Percentiles rank a stretch among this genome's conserved stretches.
Evolutionary conservation across 129 eudicot genomes (phyloP).

Genomic region (Flaveria robusta): DNA sequence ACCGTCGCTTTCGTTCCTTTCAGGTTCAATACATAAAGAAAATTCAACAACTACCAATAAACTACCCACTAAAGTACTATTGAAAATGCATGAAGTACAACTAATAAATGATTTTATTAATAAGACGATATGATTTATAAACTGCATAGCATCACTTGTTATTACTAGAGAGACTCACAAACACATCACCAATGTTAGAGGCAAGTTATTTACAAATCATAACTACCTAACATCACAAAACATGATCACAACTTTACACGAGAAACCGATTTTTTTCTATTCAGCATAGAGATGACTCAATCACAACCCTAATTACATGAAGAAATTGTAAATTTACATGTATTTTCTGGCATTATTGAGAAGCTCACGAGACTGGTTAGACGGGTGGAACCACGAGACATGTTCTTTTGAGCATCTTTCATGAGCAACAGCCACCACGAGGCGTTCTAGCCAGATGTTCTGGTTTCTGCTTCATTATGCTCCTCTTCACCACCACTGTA

Average conservation of each 20-base stretch:
- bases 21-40: too few relatives aligned
- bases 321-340: conserved; percentile 37
- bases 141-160: conserved; percentile 18
- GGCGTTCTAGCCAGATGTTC: conserved; percentile 46
- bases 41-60: too few relatives aligned
- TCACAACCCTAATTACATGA: conserved; percentile 33
- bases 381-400: conserved; percentile 6
- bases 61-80: too few relatives aligned
- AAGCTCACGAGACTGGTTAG: conserved; percentile 14
- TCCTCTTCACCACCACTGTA: conserved; percentile 62
- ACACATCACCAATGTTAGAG: conserved; percentile 14
- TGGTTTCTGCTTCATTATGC: conserved; percentile 71
- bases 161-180: conserved; percentile 14
- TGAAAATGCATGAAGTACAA: too few relatives aligned
- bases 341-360: conserved; percentile 10
- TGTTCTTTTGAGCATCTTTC: conserved; percentile 19
- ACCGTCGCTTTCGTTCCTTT: too few relatives aligned
- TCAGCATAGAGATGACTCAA: conserved; percentile 18
- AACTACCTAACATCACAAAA: conserved; percentile 5
- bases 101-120: not conserved
- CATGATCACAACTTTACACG: conserved; percentile 44
- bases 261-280: conserved; percentile 11
- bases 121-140: not conserved
- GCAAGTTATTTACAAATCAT: conserved; percentile 29
- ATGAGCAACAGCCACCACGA: conserved; percentile 66